Percentiles rank a stretch among this genome's conserved stretches.
Conservation (phyloP, 148 eudicot species). For the Limonium bicolor region DNA sequence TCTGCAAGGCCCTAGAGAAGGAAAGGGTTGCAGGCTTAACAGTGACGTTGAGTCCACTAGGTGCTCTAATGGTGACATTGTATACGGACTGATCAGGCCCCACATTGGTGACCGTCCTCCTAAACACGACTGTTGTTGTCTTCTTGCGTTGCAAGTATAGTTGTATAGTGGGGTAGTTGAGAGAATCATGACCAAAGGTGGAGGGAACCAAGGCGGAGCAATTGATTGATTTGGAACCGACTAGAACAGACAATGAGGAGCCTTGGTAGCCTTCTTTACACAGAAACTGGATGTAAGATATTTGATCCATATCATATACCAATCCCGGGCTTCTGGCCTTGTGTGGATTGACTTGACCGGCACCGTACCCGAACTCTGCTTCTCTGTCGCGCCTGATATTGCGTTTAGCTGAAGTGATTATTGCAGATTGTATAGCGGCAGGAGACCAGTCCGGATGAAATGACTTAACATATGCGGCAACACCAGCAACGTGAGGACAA, state of each 20-base stretch:
- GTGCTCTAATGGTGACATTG: conserved; percentile 45
- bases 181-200: conserved; percentile 46
- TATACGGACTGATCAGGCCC: conserved; percentile 38
- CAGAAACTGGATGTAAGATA: conserved; percentile 61
- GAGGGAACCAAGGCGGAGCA: conserved; percentile 54
- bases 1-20: conserved; percentile 19
- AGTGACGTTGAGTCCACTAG: conserved; percentile 37
- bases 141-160: conserved; percentile 22
- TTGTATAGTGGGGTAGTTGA: conserved; percentile 93
- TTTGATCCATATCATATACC: conserved; percentile 65
- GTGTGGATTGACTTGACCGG: conserved; percentile 66
- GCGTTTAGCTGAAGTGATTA: conserved; percentile 60
- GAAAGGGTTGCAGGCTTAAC: conserved; percentile 42
- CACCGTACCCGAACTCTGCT: conserved; percentile 70
- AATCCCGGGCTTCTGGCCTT: conserved; percentile 67
- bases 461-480: conserved; percentile 78
- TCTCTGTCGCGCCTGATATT: conserved; percentile 21
- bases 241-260: conserved; percentile 27
- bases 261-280: conserved; percentile 61
- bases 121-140: conserved; percentile 24
- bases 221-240: conserved; percentile 38
- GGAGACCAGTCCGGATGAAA: conserved; percentile 82
- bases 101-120: conserved; percentile 64
- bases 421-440: conserved; percentile 67
- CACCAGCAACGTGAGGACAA: conserved; percentile 77